Evolutionary conservation across 148 eudicot species (phyloP).

Genomic region (Hydrangea macrophylla): DNA sequence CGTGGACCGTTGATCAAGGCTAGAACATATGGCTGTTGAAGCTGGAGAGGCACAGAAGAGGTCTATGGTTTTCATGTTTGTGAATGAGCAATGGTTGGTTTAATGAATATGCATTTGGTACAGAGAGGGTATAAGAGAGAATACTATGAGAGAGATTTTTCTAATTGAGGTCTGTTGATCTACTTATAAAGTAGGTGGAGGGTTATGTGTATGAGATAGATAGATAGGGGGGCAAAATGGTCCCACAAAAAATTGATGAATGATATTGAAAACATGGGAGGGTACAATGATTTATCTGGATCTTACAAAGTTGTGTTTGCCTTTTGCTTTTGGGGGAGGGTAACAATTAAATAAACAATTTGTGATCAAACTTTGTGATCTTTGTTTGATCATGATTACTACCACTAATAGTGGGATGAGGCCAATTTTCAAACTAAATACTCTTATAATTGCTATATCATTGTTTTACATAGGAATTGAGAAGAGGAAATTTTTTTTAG

Average conservation of each 20-base stretch:
- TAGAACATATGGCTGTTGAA: conserved; percentile 82
- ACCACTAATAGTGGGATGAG: background rate
- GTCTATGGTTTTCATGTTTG: conserved; percentile 62
- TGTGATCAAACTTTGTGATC: conserved; percentile 14
- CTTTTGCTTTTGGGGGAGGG: conserved; percentile 16
- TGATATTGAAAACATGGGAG: conserved; percentile 12
- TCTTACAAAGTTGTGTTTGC: conserved; percentile 24
- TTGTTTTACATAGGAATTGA: conserved; percentile 10
- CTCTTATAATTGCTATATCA: conserved; percentile 37
- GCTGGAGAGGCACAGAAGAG: conserved; percentile 82
- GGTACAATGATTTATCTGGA: conserved; percentile 26
- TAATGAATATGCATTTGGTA: background rate
- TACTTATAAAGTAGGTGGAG: conserved; percentile 29
- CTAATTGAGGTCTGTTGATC: conserved; percentile 14
- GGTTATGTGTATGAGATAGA: background rate
- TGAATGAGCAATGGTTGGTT: conserved; percentile 1
- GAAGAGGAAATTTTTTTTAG: background rate
- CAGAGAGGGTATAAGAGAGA: background rate
- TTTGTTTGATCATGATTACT: conserved; percentile 8
- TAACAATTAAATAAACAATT: conserved; percentile 17
- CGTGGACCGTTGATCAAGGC: conserved; percentile 49
- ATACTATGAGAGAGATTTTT: conserved; percentile 6
- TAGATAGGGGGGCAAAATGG: conserved; percentile 8
- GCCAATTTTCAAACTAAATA: conserved; percentile 12
- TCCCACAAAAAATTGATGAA: conserved; percentile 1